Conservation (phyloP, 1,284 basidiomycete genomes). For the Leccinum griseonigrum region DNA sequence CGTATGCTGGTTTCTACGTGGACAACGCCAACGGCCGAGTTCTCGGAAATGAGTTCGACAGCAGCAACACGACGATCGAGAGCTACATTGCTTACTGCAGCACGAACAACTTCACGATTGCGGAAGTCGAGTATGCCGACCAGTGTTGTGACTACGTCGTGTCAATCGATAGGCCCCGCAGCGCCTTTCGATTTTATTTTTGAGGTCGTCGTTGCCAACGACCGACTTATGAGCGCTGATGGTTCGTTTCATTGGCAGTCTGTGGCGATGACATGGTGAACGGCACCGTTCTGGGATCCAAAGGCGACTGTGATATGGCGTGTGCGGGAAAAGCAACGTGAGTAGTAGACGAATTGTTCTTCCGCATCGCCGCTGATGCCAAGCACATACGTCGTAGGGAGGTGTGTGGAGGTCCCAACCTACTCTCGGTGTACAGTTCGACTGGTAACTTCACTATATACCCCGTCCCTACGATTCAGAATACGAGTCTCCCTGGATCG, state of each 20-base stretch:
- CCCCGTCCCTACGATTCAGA: slow-evolving; percentile 59
- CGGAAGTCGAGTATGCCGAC: slow-evolving; percentile 41
- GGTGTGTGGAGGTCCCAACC: slow-evolving; percentile 67
- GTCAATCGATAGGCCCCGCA: background rate
- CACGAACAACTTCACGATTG: slow-evolving; percentile 45
- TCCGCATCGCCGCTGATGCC: slow-evolving; percentile 41
- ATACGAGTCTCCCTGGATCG: slow-evolving; percentile 54
- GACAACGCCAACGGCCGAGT: slow-evolving; percentile 56
- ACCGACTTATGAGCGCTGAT: slow-evolving; percentile 1
- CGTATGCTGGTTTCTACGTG: slow-evolving; percentile 37
- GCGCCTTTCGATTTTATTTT: background rate
- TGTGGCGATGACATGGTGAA: slow-evolving; percentile 61
- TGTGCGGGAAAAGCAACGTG: slow-evolving; percentile 66
- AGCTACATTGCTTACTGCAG: slow-evolving; percentile 47
- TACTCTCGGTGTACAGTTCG: slow-evolving; percentile 66
- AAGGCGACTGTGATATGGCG: slow-evolving; percentile 60
- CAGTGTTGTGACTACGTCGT: slow-evolving; percentile 58
- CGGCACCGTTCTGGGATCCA: slow-evolving; percentile 48
- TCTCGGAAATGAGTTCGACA: slow-evolving; percentile 36
- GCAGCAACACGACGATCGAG: slow-evolving; percentile 39
- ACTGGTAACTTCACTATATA: slow-evolving; percentile 48
- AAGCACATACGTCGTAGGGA: slow-evolving; percentile 43
- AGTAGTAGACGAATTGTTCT: slow-evolving; percentile 34
- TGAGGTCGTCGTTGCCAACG: background rate
- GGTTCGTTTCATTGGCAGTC: slow-evolving; percentile 47